These are phyloP conservation scores for Neolecta irregularis DNA, from an alignment of 1,139 yeast species.

Conservation along the genomic window DNA sequence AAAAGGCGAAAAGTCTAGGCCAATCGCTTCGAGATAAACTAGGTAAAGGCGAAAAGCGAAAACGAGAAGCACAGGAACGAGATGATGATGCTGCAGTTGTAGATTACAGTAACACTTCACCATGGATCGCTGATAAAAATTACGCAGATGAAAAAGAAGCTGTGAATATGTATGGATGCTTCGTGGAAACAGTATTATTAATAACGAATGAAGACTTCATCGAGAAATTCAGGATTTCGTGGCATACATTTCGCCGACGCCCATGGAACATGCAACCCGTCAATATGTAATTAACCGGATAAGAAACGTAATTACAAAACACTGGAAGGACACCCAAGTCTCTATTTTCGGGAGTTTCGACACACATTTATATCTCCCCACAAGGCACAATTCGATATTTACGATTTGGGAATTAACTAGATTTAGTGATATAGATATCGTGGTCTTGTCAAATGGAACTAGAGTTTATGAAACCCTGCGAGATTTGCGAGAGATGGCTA, in stretches of 20 bases:
- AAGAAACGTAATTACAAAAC: constrained; percentile 37
- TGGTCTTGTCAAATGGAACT: constrained; percentile 52
- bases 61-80: constrained; percentile 11
- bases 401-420: background rate
- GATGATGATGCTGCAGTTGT: constrained; percentile 19
- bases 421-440: constrained; percentile 70
- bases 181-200: constrained; percentile 79
- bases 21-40: constrained; percentile 14
- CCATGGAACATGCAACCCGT: constrained; percentile 53
- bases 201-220: constrained; percentile 57
- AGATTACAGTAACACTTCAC: constrained; percentile 21
- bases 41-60: constrained; percentile 10
- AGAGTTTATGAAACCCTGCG: constrained; percentile 43
- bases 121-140: constrained; percentile 13
- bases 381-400: constrained; percentile 31
- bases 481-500: constrained; percentile 57
- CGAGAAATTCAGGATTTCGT: constrained; percentile 78
- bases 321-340: constrained; percentile 73
- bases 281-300: constrained; percentile 50
- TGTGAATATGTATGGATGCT: constrained; percentile 26
- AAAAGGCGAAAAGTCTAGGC: background rate
- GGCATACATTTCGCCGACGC: constrained; percentile 73
- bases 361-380: constrained; percentile 84
- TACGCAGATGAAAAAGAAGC: constrained; percentile 17
- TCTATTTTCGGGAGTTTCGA: constrained; percentile 94